These are phyloP conservation scores for Porcisia deanei DNA, from an alignment of 208 protist genomes.

Conservation along the genomic window DNA sequence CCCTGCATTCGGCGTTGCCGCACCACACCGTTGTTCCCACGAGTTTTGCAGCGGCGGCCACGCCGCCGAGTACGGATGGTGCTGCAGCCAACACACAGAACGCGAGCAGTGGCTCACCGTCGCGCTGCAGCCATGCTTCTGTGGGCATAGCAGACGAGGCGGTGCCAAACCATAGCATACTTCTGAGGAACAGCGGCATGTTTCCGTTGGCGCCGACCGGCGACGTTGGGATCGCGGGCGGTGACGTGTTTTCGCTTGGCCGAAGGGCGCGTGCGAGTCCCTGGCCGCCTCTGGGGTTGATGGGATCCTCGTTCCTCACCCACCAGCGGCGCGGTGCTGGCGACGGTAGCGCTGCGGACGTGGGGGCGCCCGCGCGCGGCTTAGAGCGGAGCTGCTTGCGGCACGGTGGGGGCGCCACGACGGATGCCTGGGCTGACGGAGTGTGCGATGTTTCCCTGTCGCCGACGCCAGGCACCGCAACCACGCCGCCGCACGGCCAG, in stretches of 20 bases:
- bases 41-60: background rate
- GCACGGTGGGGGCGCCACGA: background rate
- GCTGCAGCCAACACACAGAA: background rate
- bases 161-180: background rate
- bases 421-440: background rate
- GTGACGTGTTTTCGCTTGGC: conserved; percentile 27
- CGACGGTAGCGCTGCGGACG: background rate
- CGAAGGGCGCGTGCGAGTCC: background rate
- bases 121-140: background rate
- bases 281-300: background rate
- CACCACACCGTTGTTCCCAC: conserved; percentile 18
- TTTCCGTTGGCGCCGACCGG: conserved; percentile 7
- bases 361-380: background rate
- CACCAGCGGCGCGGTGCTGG: background rate
- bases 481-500: background rate
- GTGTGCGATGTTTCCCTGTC: background rate
- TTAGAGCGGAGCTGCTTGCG: background rate
- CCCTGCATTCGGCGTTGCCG: conserved; percentile 23
- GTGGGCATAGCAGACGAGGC: background rate
- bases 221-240: background rate
- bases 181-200: background rate
- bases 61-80: background rate
- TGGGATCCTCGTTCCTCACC: background rate
- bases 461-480: background rate
- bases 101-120: background rate